Conservation (phyloP, 2,329 filamentous ascomycete genomes). For the Aspergillus niger region DNA sequence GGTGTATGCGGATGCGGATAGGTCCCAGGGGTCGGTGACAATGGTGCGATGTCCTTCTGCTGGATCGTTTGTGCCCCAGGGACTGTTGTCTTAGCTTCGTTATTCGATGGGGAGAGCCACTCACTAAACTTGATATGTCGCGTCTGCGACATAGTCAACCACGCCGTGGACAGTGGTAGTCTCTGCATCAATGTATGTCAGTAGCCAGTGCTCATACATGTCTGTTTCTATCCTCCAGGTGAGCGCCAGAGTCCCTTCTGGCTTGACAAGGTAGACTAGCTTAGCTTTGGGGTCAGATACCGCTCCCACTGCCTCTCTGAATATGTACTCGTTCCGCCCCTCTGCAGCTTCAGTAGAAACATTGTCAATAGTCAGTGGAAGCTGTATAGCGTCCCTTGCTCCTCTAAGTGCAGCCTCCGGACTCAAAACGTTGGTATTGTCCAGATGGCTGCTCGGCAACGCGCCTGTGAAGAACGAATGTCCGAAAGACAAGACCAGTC, state of each 20-base stretch:
- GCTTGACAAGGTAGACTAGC: slow-evolving; percentile 17
- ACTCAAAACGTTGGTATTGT: slow-evolving; percentile 3
- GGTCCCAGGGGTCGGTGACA: slow-evolving; percentile 18
- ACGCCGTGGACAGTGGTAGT: slow-evolving; percentile 15
- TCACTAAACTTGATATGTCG: slow-evolving; percentile 21
- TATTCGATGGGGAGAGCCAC: not conserved
- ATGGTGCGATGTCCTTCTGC: slow-evolving; percentile 14
- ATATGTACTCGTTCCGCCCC: slow-evolving; percentile 5
- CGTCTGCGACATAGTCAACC: slow-evolving; percentile 18
- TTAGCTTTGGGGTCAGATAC: slow-evolving; percentile 17
- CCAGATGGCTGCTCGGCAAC: slow-evolving; percentile 7
- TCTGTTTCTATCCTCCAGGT: slow-evolving; percentile 20
- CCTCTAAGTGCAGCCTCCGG: slow-evolving; percentile 13
- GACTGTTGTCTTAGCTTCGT: slow-evolving; percentile 3
- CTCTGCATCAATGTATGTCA: slow-evolving; percentile 19
- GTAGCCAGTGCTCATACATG: slow-evolving; percentile 16
- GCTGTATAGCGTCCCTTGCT: slow-evolving; percentile 1
- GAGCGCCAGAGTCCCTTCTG: slow-evolving; percentile 8
- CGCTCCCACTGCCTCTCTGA: slow-evolving; percentile 14
- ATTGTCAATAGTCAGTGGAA: slow-evolving; percentile 4
- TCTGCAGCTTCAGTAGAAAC: slow-evolving; percentile 2
- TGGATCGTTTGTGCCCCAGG: slow-evolving; percentile 19
- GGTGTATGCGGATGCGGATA: slow-evolving; percentile 13
- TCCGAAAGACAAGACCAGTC: slow-evolving; percentile 20
- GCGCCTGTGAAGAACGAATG: slow-evolving; percentile 18